Conservation (phyloP, 2,329 filamentous ascomycete genomes). For the Alternaria burnsii region DNA sequence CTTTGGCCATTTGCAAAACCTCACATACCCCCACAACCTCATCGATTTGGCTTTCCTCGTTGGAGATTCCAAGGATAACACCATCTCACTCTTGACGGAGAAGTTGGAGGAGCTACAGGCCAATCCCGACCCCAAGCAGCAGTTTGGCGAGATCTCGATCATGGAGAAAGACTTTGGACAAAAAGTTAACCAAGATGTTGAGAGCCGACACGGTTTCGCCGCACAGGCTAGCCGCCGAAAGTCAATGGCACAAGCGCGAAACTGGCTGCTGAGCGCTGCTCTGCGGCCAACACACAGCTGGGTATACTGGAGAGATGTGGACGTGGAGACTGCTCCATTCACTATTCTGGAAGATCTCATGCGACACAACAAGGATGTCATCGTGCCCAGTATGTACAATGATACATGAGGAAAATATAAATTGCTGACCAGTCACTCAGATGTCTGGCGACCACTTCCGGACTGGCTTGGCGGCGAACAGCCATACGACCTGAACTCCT, state of each 20-base stretch:
- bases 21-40: slow-evolving; percentile 95
- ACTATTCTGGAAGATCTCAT: slow-evolving; percentile 98
- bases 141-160: slow-evolving; percentile 95
- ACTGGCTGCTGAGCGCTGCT: slow-evolving; percentile 94
- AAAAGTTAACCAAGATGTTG: slow-evolving; percentile 96
- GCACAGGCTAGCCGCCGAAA: slow-evolving; percentile 94
- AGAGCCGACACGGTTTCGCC: slow-evolving; percentile 96
- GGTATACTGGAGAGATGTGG: slow-evolving; percentile 99
- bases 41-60: slow-evolving; percentile 97
- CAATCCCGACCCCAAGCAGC: slow-evolving; percentile 78
- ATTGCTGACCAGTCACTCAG: slow-evolving; percentile 35
- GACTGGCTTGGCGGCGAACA: slow-evolving; percentile 99
- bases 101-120: slow-evolving; percentile 82
- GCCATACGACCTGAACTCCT: slow-evolving; percentile 97
- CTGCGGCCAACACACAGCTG: slow-evolving; percentile 95
- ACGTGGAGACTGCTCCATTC: slow-evolving; percentile 95
- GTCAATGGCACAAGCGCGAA: slow-evolving; percentile 96
- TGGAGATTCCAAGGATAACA: slow-evolving; percentile 95
- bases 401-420: background rate
- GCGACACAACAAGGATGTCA: slow-evolving; percentile 98
- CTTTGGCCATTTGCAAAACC: slow-evolving; percentile 95
- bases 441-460: slow-evolving; percentile 97
- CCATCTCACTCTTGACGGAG: slow-evolving; percentile 76
- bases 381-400: slow-evolving; percentile 81
- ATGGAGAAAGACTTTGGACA: slow-evolving; percentile 99